Evolutionary conservation across 345 rosid genomes (phyloP).

Genomic region (Raphanus sativus): DNA sequence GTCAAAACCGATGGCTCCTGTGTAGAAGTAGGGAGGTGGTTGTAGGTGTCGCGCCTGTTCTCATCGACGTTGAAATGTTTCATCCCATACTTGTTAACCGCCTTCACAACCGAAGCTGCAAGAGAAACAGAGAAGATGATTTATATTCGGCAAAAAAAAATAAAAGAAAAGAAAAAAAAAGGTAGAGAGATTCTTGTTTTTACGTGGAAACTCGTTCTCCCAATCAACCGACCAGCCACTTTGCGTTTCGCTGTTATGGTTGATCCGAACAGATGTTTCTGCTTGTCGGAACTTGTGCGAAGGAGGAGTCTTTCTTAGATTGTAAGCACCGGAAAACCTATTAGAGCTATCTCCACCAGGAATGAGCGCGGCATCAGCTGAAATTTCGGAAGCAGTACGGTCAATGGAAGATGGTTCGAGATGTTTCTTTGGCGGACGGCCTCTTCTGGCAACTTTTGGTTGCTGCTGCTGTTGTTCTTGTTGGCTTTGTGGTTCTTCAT

Average conservation of each 20-base stretch:
- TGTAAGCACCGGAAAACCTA: conserved; percentile 50
- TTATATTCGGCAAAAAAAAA: background rate
- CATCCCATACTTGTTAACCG: conserved; percentile 80
- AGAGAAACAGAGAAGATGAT: conserved; percentile 28
- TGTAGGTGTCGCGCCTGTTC: conserved; percentile 74
- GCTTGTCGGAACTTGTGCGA: conserved; percentile 50
- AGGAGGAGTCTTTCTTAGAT: conserved; percentile 60
- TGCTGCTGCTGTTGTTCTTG: conserved; percentile 56
- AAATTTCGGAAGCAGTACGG: conserved; percentile 57
- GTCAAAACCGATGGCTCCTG: conserved; percentile 47
- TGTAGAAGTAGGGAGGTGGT: conserved; percentile 40
- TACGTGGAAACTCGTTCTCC: conserved; percentile 97
- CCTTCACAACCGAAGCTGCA: conserved; percentile 90
- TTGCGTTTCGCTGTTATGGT: conserved; percentile 55
- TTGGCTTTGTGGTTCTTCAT: conserved; percentile 57
- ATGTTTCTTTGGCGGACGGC: conserved; percentile 56
- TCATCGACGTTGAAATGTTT: conserved; percentile 73
- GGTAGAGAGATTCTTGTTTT: background rate
- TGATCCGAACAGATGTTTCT: conserved; percentile 55
- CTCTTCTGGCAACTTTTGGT: conserved; percentile 51
- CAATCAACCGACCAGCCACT: conserved; percentile 60
- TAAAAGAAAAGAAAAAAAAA: background rate
- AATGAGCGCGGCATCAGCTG: conserved; percentile 68
- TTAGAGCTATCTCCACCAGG: conserved; percentile 57
- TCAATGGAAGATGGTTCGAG: conserved; percentile 57